phyloP scores from a whole-genome alignment of 139 green algal species.

The Pleodorina starrii region DNA sequence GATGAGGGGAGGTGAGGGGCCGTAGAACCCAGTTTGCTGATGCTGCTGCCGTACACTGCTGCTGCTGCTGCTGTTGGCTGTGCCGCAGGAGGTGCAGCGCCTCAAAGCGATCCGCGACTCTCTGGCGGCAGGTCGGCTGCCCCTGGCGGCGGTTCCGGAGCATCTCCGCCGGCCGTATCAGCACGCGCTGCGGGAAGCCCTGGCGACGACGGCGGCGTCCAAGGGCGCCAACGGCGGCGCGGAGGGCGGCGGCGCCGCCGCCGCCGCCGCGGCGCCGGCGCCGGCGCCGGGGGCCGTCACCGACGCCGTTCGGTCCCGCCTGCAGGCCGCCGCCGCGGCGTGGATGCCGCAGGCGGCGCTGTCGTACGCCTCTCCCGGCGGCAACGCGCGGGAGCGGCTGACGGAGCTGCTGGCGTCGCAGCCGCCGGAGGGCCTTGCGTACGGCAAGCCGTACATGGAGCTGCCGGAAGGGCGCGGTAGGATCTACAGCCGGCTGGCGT shows the following conservation, averaged over 20 bases:
- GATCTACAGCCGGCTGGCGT: slow-evolving; percentile 16
- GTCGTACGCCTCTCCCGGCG: neutral
- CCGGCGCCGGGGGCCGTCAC: neutral
- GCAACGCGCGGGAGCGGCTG: neutral
- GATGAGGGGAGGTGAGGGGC: too few species aligned
- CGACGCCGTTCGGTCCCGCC: neutral
- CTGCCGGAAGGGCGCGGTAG: neutral
- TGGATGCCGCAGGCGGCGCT: slow-evolving; percentile 19
- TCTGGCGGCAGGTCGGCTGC: slow-evolving; percentile 41
- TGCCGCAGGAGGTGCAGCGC: neutral
- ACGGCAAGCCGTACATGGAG: neutral
- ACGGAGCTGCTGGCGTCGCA: neutral
- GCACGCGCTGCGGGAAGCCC: neutral
- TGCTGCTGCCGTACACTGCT: too few species aligned
- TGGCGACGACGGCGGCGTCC: neutral
- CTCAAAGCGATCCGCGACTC: slow-evolving; percentile 7
- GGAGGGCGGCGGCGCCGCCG: neutral
- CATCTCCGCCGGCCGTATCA: slow-evolving; percentile 24
- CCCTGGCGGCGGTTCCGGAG: slow-evolving; percentile 16
- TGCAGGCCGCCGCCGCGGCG: neutral
- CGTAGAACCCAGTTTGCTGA: too few species aligned
- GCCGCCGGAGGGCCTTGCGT: neutral
- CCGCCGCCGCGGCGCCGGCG: neutral
- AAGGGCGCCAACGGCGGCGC: neutral
- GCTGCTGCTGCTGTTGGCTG: too few species aligned